phyloP scores from a whole-genome alignment of 305 asterid genomes.

The Striga hermonthica region DNA sequence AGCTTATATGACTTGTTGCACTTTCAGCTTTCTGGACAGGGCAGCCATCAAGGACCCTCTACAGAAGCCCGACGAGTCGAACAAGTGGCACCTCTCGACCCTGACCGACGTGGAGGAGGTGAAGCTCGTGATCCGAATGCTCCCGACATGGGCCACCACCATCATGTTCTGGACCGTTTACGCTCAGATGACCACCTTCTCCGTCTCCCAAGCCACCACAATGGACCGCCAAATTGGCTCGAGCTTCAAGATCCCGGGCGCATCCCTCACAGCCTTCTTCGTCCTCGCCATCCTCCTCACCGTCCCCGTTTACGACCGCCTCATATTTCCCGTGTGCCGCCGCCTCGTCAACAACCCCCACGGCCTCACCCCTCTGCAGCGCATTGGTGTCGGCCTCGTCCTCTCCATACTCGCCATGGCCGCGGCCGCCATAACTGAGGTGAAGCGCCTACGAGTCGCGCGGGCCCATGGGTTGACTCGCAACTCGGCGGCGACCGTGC shows the following conservation, averaged over 20 bases:
- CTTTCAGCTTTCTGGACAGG: constrained; percentile 70
- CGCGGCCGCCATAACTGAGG: constrained; percentile 59
- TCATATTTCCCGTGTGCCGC: constrained; percentile 46
- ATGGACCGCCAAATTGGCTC: constrained; percentile 56
- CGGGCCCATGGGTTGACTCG: constrained; percentile 37
- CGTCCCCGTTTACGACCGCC: constrained; percentile 54
- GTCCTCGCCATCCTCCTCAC: constrained; percentile 58
- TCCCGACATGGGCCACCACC: constrained; percentile 88
- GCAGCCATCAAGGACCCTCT: constrained; percentile 54
- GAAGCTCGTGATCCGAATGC: constrained; percentile 62
- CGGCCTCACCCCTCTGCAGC: constrained; percentile 68
- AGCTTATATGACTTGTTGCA: neutral
- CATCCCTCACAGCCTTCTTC: constrained; percentile 67
- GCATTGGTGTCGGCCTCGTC: constrained; percentile 51
- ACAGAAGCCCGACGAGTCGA: neutral
- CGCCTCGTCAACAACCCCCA: constrained; percentile 40
- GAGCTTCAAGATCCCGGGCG: constrained; percentile 66
- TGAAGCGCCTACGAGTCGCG: constrained; percentile 48
- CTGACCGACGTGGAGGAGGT: constrained; percentile 89
- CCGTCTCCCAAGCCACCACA: constrained; percentile 75
- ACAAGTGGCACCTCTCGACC: constrained; percentile 64
- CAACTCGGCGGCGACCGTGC: constrained; percentile 33
- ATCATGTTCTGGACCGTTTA: constrained; percentile 73
- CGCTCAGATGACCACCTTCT: constrained; percentile 83
- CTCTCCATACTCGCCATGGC: constrained; percentile 56